These are phyloP conservation scores for Diospyros kaki DNA, from an alignment of 148 eudicot species.

Conservation along the genomic window DNA sequence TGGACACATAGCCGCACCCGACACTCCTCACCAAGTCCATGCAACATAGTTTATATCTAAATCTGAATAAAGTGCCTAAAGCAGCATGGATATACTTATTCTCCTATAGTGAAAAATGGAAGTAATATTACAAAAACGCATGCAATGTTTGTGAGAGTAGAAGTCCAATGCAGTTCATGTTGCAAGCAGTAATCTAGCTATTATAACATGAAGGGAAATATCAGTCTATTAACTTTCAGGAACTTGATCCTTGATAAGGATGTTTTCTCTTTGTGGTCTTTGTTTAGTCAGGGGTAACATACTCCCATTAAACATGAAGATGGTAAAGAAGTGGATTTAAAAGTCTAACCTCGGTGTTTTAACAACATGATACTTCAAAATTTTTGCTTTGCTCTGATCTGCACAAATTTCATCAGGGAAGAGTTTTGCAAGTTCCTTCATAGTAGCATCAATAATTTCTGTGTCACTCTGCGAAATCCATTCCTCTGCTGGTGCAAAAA, in stretches of 20 bases:
- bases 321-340: neutral
- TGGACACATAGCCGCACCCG: no score
- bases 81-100: neutral
- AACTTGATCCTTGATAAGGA: neutral
- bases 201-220: neutral
- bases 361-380: constrained; percentile 88
- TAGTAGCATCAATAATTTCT: constrained; percentile 90
- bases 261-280: neutral
- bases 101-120: neutral
- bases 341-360: constrained; percentile 90
- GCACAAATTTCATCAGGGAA: constrained; percentile 95
- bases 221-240: neutral
- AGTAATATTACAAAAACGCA: neutral
- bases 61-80: neutral
- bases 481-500: constrained; percentile 97
- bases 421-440: constrained; percentile 91
- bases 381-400: constrained; percentile 96
- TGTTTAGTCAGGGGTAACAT: neutral
- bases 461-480: constrained; percentile 81
- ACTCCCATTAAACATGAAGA: neutral
- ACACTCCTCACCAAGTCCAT: no score
- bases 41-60: neutral
- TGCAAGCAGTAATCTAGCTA: neutral
- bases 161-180: neutral
- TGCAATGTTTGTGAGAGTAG: neutral